Evolutionary conservation across 2,329 filamentous ascomycete species (phyloP).

Genomic region (Fusarium bactridioides): DNA sequence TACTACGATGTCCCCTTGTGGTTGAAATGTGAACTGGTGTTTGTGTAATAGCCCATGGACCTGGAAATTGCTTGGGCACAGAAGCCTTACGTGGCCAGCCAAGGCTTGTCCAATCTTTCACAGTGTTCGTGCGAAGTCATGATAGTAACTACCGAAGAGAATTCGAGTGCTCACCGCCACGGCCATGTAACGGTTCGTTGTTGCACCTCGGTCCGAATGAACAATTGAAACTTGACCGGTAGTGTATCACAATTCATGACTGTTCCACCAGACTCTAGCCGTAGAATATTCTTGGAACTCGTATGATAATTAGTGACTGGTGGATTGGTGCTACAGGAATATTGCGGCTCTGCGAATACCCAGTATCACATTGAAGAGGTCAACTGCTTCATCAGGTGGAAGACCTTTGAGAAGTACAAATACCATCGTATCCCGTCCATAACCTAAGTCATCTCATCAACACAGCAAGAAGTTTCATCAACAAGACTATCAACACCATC

Average conservation of each 20-base stretch:
- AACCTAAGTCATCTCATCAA: not conserved
- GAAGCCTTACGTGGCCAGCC: not conserved
- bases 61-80: not conserved
- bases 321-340: not conserved
- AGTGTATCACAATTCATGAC: not conserved
- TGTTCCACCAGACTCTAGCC: not conserved
- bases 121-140: accelerated
- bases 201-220: not conserved
- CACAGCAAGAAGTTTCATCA: accelerated
- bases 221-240: not conserved
- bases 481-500: not conserved
- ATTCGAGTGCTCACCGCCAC: not conserved
- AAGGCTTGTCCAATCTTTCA: not conserved
- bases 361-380: not conserved
- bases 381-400: not conserved
- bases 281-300: not conserved
- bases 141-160: not conserved
- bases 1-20: not conserved
- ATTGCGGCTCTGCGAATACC: not conserved
- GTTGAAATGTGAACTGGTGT: not conserved
- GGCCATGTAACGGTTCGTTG: not conserved
- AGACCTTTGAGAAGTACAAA: not conserved
- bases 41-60: not conserved
- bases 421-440: not conserved
- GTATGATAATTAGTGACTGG: not conserved